Percentiles rank a stretch among this genome's conserved stretches.
Evolutionary conservation across 1,139 yeast genomes (phyloP).

Genomic region (Suhomyces bokatorum): DNA sequence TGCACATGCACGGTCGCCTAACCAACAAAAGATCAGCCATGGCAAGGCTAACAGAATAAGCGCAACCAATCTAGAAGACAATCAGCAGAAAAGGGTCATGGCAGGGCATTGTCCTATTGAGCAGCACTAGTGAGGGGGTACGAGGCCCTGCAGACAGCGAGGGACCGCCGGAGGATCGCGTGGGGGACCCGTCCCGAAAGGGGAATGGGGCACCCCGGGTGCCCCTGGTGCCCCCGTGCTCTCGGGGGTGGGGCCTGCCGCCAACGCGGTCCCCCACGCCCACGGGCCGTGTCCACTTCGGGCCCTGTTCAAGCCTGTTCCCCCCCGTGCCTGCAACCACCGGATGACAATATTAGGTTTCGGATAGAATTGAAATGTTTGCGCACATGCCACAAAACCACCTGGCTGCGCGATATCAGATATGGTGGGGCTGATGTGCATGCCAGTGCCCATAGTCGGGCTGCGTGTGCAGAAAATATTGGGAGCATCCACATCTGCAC

Average conservation of each 20-base stretch:
- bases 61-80: slow-evolving; percentile 2
- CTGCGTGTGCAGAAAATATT: not conserved
- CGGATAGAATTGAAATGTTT: slow-evolving; percentile 13
- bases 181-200: not conserved
- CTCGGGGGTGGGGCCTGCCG: too few species aligned
- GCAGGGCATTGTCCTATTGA: slow-evolving; percentile 1
- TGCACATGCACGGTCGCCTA: not conserved
- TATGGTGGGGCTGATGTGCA: slow-evolving; percentile 5
- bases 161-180: not conserved
- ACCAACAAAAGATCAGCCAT: slow-evolving; percentile 5
- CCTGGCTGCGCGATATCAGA: slow-evolving; percentile 4
- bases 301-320: too few species aligned
- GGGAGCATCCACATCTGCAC: slow-evolving; percentile 1
- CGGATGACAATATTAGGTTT: slow-evolving; percentile 5
- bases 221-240: too few species aligned
- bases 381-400: slow-evolving; percentile 4
- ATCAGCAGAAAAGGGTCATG: not conserved
- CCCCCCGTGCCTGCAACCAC: not conserved
- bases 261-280: not conserved
- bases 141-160: not conserved
- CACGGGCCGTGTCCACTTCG: not conserved
- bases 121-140: not conserved
- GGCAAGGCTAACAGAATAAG: slow-evolving; percentile 2
- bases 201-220: not conserved
- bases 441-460: not conserved